phyloP scores from a whole-genome alignment of 2,329 filamentous ascomycete species.

The Podosphaera xanthii region DNA sequence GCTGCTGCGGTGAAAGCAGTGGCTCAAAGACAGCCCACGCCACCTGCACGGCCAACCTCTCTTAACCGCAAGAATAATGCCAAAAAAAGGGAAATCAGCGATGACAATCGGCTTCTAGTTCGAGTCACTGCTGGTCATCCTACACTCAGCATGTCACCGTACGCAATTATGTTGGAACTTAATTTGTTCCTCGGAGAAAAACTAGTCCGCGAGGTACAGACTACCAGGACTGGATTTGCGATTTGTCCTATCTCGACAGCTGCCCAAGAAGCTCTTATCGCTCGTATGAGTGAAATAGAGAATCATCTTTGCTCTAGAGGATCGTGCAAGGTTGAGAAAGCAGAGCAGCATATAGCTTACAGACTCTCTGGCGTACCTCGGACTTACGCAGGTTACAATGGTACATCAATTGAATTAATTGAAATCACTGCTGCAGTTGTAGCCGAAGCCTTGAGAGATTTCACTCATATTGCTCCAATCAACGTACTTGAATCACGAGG shows the following conservation, averaged over 20 bases:
- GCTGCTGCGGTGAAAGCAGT: background rate
- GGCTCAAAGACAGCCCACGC: background rate
- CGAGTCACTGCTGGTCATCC: background rate
- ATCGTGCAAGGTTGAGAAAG: background rate
- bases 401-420: background rate
- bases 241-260: background rate
- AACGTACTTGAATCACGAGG: background rate
- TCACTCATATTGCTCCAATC: background rate
- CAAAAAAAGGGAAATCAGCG: background rate
- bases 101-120: background rate
- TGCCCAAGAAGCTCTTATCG: background rate
- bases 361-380: slow-evolving; percentile 1
- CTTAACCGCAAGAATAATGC: no score
- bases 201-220: background rate
- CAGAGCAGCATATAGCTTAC: background rate
- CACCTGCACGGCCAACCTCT: background rate
- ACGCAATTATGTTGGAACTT: background rate
- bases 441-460: background rate
- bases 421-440: background rate
- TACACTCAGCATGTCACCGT: background rate
- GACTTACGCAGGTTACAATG: background rate
- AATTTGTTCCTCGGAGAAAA: background rate
- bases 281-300: background rate
- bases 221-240: background rate
- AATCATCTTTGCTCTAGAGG: background rate